Percentiles rank a stretch among this genome's conserved stretches.
phyloP scores from a whole-genome alignment of 1,284 basidiomycete genomes.

The Malassezia vespertilionis region DNA sequence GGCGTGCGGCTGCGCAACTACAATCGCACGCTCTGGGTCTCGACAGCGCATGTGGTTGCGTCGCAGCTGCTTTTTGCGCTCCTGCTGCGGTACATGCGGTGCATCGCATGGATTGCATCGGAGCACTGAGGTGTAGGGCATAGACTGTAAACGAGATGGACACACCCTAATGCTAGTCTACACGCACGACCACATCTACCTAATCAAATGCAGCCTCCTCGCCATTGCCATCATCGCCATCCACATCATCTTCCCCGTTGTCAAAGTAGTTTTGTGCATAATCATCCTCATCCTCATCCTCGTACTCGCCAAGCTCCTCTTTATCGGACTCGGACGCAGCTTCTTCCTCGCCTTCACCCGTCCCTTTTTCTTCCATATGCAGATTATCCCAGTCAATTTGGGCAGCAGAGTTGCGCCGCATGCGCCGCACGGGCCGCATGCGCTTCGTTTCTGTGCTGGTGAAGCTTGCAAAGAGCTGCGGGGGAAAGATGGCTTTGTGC shows the following conservation, averaged over 20 bases:
- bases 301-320: slow-evolving; percentile 41
- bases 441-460: slow-evolving; percentile 35
- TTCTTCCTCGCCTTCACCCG: slow-evolving; percentile 28
- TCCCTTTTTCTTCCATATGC: slow-evolving; percentile 26
- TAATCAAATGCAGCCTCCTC: slow-evolving; percentile 37
- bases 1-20: slow-evolving; percentile 30
- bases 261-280: slow-evolving; percentile 46
- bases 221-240: slow-evolving; percentile 28
- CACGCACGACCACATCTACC: background rate
- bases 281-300: slow-evolving; percentile 45
- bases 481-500: slow-evolving; percentile 38
- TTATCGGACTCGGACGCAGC: slow-evolving; percentile 29
- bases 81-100: slow-evolving; percentile 1
- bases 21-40: slow-evolving; percentile 32
- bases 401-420: background rate
- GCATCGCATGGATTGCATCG: slow-evolving; percentile 4
- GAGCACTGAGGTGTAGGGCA: no score
- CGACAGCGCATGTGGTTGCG: slow-evolving; percentile 3
- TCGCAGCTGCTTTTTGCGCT: slow-evolving; percentile 3
- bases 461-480: slow-evolving; percentile 37
- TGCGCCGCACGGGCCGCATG: slow-evolving; percentile 11
- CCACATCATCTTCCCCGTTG: slow-evolving; percentile 43
- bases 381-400: slow-evolving; percentile 38
- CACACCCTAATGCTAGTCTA: no score
- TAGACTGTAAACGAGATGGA: no score